Base-by-base conservation (phyloP, 495 filamentous ascomycete species). In the Corynascus novoguineensis region DNA sequence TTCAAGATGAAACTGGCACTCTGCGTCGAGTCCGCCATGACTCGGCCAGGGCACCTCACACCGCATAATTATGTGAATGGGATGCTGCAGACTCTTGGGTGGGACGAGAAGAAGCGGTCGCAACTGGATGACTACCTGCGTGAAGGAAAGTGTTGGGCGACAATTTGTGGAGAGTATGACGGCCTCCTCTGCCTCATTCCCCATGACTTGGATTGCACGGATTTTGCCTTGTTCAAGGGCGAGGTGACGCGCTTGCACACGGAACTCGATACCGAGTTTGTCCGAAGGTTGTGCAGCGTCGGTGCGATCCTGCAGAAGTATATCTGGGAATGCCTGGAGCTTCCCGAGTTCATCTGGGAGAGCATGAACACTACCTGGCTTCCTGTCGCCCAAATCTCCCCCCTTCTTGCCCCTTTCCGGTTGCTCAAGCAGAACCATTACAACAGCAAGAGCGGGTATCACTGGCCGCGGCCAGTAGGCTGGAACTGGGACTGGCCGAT, bases 71-170 rank as follows among this genome's bases (percentile, higher is more conserved):
- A 17, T 32, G 58, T 48, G 24, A 41, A 59, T n/a, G 40, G 31
- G 7, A 47, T 68, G 29, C 32, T 67, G 40, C 34, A 29, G 4
- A 52, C 51, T 27, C 58, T 70, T 7, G 50, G 46, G n/a, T 68
- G 67, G 67, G 46, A 41, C 17, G 56, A 60, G 10, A 31, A 44
- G 6, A 24, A 59, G 9, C 59, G 60, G 32, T 12, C 49, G 41
- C 50, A 50, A 24, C 60, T 70, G 7, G 44, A 68, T 25, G 63
- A 66, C 22, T 63, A 58, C 37, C 29, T 70, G 11, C 67, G 65
- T 15, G 67, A 70, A 40, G 67, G 67, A 2, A 68, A 62, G 32
- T 70, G 67, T 50, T 70, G 67, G 67, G 60, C 35, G 9, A 60
- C 65, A 1, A 57, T 70, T 10, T 68, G 63, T 34, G 55, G 60